Percentiles rank a stretch among this genome's conserved stretches.
Conservation (phyloP, 1,284 basidiomycete genomes). For the Lentinula novae-zelandiae region DNA sequence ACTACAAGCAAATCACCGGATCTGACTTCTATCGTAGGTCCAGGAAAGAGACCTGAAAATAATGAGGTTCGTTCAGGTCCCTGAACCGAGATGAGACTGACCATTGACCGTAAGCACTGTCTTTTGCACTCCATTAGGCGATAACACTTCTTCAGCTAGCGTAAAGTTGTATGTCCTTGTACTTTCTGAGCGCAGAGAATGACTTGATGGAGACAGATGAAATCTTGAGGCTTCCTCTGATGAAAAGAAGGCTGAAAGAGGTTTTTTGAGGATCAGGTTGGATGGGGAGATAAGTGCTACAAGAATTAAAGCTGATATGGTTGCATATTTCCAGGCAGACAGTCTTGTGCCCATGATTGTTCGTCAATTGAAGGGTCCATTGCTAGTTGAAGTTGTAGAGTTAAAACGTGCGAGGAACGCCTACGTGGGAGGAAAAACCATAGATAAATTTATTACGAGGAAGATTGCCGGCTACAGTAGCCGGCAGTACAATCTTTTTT, state of each 20-base stretch:
- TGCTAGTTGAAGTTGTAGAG: not conserved
- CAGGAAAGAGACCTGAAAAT: slow-evolving; percentile 6
- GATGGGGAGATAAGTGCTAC: not conserved
- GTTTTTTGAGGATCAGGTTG: not conserved
- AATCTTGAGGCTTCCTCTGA: slow-evolving; percentile 3
- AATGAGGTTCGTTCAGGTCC: not conserved
- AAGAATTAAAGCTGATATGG: not conserved
- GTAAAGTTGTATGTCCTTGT: slow-evolving; percentile 5
- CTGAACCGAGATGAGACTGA: not conserved
- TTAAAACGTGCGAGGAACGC: too few species aligned
- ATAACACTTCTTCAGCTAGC: not conserved
- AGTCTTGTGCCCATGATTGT: not conserved
- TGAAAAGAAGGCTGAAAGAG: not conserved
- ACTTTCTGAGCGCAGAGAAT: not conserved
- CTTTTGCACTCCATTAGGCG: slow-evolving; percentile 11
- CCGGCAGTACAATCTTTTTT: too few species aligned
- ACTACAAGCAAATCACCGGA: slow-evolving; percentile 10
- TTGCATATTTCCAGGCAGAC: not conserved
- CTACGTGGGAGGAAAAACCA: too few species aligned
- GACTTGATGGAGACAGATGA: not conserved
- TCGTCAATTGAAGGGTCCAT: not conserved
- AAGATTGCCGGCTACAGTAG: too few species aligned
- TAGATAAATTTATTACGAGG: too few species aligned
- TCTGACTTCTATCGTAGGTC: slow-evolving; percentile 9
- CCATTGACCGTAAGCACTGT: slow-evolving; percentile 11